A percentile compares a stretch with the other conserved stretches of the same genome.
Conservation (phyloP, 331 rosid genomes). For the Rhamnella rubrinervis region DNA sequence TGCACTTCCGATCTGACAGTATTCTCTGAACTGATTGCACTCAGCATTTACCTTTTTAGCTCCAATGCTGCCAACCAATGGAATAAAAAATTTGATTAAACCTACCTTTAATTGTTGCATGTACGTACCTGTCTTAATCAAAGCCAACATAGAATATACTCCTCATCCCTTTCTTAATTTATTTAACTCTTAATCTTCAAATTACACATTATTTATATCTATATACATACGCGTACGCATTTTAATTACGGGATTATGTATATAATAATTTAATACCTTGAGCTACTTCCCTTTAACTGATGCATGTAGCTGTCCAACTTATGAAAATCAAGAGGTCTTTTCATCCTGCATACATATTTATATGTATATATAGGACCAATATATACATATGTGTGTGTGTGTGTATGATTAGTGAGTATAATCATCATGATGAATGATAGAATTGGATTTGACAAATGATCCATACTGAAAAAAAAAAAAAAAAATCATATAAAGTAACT, state of each 20-base stretch:
- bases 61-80: constrained; percentile 75
- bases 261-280: constrained; percentile 57
- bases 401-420: too few relatives aligned
- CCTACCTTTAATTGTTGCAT: not conserved
- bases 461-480: not conserved
- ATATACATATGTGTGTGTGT: not conserved
- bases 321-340: constrained; percentile 57
- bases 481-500: not conserved
- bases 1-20: constrained; percentile 63
- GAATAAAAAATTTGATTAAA: constrained; percentile 27
- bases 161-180: constrained; percentile 1
- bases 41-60: constrained; percentile 93
- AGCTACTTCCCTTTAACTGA: constrained; percentile 92
- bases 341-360: constrained; percentile 47
- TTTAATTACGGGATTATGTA: too few relatives aligned
- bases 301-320: constrained; percentile 76
- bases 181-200: too few relatives aligned
- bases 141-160: constrained; percentile 42
- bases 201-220: not conserved
- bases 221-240: not conserved
- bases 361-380: not conserved
- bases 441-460: not conserved
- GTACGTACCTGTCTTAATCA: constrained; percentile 18
- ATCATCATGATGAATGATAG: too few relatives aligned
- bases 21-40: constrained; percentile 71